phyloP scores from a whole-genome alignment of 2,329 filamentous ascomycete species.

The Alternaria infectoria region DNA sequence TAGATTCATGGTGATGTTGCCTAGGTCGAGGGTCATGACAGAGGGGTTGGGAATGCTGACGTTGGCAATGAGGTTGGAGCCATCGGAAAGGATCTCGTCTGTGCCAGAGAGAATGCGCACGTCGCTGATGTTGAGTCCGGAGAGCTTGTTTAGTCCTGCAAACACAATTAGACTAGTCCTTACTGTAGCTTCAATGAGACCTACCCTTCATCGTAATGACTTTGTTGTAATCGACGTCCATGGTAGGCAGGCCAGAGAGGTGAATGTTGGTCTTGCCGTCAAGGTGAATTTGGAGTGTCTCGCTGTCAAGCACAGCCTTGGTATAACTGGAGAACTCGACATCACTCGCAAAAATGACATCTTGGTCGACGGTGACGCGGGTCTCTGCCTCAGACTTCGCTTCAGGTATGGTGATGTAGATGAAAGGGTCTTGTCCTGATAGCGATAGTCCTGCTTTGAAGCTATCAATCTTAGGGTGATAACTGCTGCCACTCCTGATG shows the following conservation, averaged over 20 bases:
- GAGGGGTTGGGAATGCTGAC: constrained; percentile 69
- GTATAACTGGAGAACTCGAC: constrained; percentile 59
- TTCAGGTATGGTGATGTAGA: constrained; percentile 55
- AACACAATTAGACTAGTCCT: background rate
- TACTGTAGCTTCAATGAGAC: constrained; percentile 3
- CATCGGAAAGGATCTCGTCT: constrained; percentile 47
- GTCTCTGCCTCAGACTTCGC: constrained; percentile 53
- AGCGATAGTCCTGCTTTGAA: constrained; percentile 62
- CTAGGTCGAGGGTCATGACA: constrained; percentile 69
- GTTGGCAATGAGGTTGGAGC: constrained; percentile 67
- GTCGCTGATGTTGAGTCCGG: constrained; percentile 59
- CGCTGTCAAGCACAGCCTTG: constrained; percentile 55
- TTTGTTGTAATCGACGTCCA: constrained; percentile 62
- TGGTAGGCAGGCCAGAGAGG: constrained; percentile 57
- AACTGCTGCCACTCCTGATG: constrained; percentile 57
- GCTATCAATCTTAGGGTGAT: constrained; percentile 60
- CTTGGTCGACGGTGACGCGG: constrained; percentile 52
- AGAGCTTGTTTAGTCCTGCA: constrained; percentile 64
- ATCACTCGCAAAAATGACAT: constrained; percentile 51
- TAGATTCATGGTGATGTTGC: constrained; percentile 68
- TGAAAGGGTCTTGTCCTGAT: constrained; percentile 50
- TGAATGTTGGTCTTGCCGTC: constrained; percentile 61
- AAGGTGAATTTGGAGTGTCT: constrained; percentile 58
- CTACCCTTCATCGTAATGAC: constrained; percentile 63
- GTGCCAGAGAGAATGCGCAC: constrained; percentile 55